Conservation (phyloP, 108 stramenopile species). For the Nitzschia sp. region DNA sequence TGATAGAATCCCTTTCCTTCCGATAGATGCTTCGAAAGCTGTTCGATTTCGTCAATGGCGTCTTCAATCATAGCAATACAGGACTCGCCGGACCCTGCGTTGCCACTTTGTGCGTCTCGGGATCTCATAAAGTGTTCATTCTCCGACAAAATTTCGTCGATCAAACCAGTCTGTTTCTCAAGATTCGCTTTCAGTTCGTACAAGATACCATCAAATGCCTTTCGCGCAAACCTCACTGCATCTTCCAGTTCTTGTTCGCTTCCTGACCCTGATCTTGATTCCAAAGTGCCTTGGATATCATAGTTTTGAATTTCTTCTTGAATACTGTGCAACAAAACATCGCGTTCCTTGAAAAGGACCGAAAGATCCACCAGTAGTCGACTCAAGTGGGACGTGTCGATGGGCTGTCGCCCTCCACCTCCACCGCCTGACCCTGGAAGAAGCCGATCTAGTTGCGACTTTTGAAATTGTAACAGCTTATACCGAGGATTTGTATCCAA, state of each 20-base stretch:
- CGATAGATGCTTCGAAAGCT: constrained; percentile 48
- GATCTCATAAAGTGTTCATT: constrained; percentile 47
- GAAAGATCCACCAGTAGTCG: constrained; percentile 40
- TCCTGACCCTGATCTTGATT: constrained; percentile 1
- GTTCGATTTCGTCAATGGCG: constrained; percentile 57
- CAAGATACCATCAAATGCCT: constrained; percentile 28
- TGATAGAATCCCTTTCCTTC: constrained; percentile 61
- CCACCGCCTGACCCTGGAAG: constrained; percentile 29
- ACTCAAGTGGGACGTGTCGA: constrained; percentile 36
- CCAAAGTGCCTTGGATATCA: constrained; percentile 27
- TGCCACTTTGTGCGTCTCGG: constrained; percentile 11
- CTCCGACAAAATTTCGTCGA: constrained; percentile 43
- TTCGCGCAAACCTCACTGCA: constrained; percentile 9
- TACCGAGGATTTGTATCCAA: constrained; percentile 50
- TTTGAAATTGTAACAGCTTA: constrained; percentile 40
- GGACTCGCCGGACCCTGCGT: constrained; percentile 22
- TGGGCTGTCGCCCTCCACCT: background rate
- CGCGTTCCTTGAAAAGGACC: constrained; percentile 35
- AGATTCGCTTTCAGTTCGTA: constrained; percentile 33
- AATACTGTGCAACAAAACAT: constrained; percentile 26
- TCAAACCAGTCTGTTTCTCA: constrained; percentile 32
- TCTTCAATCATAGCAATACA: constrained; percentile 60
- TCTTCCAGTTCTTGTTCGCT: constrained; percentile 7
- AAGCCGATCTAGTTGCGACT: constrained; percentile 48
- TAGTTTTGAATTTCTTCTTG: constrained; percentile 24